Percentiles rank a stretch among this genome's conserved stretches.
Evolutionary conservation across 805 yeast genomes (phyloP).

Genomic region (Candida easanensis): DNA sequence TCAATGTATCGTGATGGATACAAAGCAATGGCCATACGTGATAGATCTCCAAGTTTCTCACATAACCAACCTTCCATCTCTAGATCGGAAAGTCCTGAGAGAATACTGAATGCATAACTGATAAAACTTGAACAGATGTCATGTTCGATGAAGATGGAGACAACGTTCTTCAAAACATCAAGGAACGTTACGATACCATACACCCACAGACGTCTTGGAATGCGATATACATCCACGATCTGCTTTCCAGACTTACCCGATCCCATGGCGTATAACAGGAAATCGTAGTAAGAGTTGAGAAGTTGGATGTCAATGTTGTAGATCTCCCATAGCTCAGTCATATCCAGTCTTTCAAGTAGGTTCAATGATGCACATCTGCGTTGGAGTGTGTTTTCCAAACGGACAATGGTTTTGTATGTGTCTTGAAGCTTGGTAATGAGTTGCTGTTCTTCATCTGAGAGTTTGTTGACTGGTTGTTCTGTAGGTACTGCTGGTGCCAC

Average conservation of each 20-base stretch:
- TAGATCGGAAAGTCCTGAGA: conserved; percentile 38
- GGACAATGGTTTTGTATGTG: conserved; percentile 66
- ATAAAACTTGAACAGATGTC: conserved; percentile 76
- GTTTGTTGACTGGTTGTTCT: conserved; percentile 12
- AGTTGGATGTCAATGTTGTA: conserved; percentile 65
- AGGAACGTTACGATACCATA: conserved; percentile 80
- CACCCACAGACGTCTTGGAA: conserved; percentile 80
- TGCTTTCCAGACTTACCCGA: conserved; percentile 78
- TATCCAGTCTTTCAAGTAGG: conserved; percentile 50
- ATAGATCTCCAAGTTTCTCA: conserved; percentile 81
- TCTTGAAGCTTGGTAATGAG: conserved; percentile 71
- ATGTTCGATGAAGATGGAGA: conserved; percentile 70
- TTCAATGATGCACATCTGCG: conserved; percentile 63
- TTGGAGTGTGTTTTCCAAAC: conserved; percentile 65
- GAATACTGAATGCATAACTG: conserved; percentile 60
- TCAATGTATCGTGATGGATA: conserved; percentile 78
- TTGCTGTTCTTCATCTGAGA: conserved; percentile 58
- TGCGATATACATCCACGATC: conserved; percentile 72
- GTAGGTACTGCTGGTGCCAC: conserved; percentile 5
- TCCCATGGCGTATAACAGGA: conserved; percentile 64
- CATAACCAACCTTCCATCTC: conserved; percentile 53
- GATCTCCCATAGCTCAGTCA: conserved; percentile 69
- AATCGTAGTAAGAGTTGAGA: conserved; percentile 70
- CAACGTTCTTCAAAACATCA: conserved; percentile 72
- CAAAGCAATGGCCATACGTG: conserved; percentile 84